Evolutionary conservation across 129 eudicot species (phyloP).

Genomic region (Chrysanthemum lavandulifolium): DNA sequence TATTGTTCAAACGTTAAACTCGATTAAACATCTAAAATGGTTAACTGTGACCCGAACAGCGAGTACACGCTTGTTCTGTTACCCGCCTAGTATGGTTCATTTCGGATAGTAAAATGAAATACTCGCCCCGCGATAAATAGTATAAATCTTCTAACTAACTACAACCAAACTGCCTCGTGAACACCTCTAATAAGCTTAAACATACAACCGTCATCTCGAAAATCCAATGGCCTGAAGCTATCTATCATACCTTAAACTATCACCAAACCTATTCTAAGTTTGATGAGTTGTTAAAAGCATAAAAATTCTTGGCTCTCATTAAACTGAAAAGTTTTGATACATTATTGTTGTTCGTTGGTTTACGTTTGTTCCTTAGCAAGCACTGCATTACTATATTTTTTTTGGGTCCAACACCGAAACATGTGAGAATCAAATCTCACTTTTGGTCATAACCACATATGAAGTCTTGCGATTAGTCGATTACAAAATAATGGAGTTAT

Average conservation of each 20-base stretch:
- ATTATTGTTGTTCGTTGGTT: conserved; percentile 33
- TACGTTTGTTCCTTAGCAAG: conserved; percentile 25
- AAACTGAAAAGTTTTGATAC: conserved; percentile 27
- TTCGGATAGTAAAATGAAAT: no score
- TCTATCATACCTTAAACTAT: background rate
- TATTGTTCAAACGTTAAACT: no score
- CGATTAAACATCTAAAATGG: no score
- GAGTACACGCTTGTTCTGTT: no score
- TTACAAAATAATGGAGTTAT: conserved; percentile 20
- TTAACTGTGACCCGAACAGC: no score
- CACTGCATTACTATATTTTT: conserved; percentile 23
- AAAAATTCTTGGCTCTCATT: background rate
- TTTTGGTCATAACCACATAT: conserved; percentile 30
- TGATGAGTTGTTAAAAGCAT: background rate
- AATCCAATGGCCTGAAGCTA: background rate
- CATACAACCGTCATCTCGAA: no score
- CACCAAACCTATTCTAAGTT: background rate
- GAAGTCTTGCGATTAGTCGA: conserved; percentile 4
- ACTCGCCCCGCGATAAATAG: no score
- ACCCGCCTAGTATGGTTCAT: no score
- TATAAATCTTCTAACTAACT: no score
- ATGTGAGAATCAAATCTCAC: conserved; percentile 32
- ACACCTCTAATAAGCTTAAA: no score
- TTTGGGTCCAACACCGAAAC: conserved; percentile 29
- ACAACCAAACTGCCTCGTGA: no score